Evolutionary conservation across 1,284 basidiomycete species (phyloP).

Genomic region (Quambalaria eucalypti): DNA sequence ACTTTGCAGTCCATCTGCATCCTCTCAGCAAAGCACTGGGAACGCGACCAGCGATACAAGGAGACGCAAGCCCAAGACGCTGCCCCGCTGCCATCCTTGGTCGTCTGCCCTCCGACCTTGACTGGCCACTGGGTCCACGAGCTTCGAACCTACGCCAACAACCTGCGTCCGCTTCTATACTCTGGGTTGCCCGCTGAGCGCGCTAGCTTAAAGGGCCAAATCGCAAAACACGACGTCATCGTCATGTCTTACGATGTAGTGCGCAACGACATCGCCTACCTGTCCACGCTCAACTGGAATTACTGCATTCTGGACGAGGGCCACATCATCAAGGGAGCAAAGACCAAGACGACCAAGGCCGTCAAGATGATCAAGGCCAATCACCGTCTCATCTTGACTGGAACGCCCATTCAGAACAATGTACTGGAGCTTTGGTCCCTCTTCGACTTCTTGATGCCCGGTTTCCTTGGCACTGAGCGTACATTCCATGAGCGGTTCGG

Average conservation of each 20-base stretch:
- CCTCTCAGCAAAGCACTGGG: slow-evolving; percentile 82
- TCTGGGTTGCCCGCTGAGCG: slow-evolving; percentile 82
- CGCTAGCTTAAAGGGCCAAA: slow-evolving; percentile 49
- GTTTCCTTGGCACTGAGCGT: slow-evolving; percentile 89
- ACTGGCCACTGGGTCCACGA: slow-evolving; percentile 98
- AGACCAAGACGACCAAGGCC: slow-evolving; percentile 93
- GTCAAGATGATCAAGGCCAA: slow-evolving; percentile 84
- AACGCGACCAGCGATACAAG: slow-evolving; percentile 65
- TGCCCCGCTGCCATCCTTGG: slow-evolving; percentile 81
- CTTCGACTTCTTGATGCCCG: slow-evolving; percentile 99
- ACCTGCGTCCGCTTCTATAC: slow-evolving; percentile 76
- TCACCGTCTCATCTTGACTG: slow-evolving; percentile 86
- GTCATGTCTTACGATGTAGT: slow-evolving; percentile 97
- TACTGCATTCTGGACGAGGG: slow-evolving; percentile 98
- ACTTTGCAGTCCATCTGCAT: slow-evolving; percentile 97
- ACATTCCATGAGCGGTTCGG: slow-evolving; percentile 92
- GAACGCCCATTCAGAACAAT: slow-evolving; percentile 98
- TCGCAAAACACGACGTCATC: slow-evolving; percentile 61
- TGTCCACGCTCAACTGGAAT: slow-evolving; percentile 73
- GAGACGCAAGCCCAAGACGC: slow-evolving; percentile 66
- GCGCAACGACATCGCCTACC: slow-evolving; percentile 77
- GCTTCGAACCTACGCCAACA: slow-evolving; percentile 82
- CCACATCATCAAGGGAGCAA: slow-evolving; percentile 96
- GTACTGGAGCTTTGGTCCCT: slow-evolving; percentile 96
- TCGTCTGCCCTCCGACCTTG: slow-evolving; percentile 92